A percentile compares a stretch with the other conserved stretches of the same genome.
Conservation (phyloP, 2,329 filamentous ascomycete species). For the Bertia moriformis region DNA sequence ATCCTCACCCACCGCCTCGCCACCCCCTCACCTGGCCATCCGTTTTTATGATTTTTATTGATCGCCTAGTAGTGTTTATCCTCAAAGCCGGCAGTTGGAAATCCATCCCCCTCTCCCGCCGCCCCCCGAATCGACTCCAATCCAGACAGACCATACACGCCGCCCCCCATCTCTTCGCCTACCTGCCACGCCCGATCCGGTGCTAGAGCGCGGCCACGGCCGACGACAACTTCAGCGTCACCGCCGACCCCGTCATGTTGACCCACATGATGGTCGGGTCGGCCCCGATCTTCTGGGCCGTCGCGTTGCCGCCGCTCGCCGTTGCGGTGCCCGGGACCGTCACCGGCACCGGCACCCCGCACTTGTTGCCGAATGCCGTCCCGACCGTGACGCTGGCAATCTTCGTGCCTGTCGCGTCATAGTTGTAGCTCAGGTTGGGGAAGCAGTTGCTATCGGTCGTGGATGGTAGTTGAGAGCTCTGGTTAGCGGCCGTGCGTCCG, state of each 20-base stretch:
- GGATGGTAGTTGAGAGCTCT: too few relatives aligned
- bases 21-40: too few relatives aligned
- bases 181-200: too few relatives aligned
- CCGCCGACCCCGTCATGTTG: conserved; percentile 23
- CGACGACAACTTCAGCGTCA: conserved; percentile 24
- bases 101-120: too few relatives aligned
- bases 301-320: conserved; percentile 23
- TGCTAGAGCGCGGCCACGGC: too few relatives aligned
- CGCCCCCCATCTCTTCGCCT: too few relatives aligned
- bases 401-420: conserved; percentile 20
- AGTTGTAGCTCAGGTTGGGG: conserved; percentile 29
- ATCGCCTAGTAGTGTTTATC: too few relatives aligned
- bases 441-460: conserved; percentile 20
- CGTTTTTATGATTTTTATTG: too few relatives aligned
- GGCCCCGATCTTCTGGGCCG: conserved; percentile 34
- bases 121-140: too few relatives aligned
- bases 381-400: conserved; percentile 34
- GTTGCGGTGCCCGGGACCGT: conserved; percentile 30
- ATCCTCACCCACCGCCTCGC: too few relatives aligned
- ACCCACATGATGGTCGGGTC: conserved; percentile 36
- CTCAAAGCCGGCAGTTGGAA: too few relatives aligned
- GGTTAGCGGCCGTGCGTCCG: neutral
- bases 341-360: conserved; percentile 33
- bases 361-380: conserved; percentile 30
- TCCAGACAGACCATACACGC: too few relatives aligned